phyloP scores from a whole-genome alignment of 495 filamentous ascomycete species.

The Penicillium pulvis region DNA sequence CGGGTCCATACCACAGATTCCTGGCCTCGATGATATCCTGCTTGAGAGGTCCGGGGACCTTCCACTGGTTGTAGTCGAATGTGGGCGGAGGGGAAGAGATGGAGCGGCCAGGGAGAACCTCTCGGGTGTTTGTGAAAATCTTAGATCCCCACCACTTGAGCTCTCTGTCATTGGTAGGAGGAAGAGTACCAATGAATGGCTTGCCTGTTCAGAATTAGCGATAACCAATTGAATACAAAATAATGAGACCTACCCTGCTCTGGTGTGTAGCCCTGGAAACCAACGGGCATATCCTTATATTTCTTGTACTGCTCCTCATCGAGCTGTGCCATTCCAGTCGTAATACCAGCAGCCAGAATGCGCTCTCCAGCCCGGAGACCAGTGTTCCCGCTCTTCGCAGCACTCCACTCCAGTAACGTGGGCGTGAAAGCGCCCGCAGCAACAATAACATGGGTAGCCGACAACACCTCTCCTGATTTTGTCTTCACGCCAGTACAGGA shows the following conservation, averaged over 20 bases:
- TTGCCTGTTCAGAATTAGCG: constrained; percentile 28
- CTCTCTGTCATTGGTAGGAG: constrained; percentile 40
- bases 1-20: constrained; percentile 40
- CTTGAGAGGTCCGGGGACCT: constrained; percentile 41
- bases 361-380: constrained; percentile 52
- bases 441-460: constrained; percentile 52
- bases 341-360: constrained; percentile 58
- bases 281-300: constrained; percentile 39
- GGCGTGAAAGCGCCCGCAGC: constrained; percentile 62
- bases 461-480: constrained; percentile 37
- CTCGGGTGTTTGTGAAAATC: constrained; percentile 54
- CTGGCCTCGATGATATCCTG: constrained; percentile 38
- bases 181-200: constrained; percentile 35
- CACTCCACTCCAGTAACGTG: constrained; percentile 57
- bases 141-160: constrained; percentile 56
- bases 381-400: constrained; percentile 40
- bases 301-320: constrained; percentile 30
- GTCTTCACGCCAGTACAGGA: constrained; percentile 52
- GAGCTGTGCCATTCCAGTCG: constrained; percentile 47
- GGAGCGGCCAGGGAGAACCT: constrained; percentile 38
- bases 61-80: constrained; percentile 49
- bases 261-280: constrained; percentile 39
- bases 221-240: neutral
- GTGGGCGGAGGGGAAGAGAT: constrained; percentile 53
- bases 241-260: constrained; percentile 28